phyloP scores from a whole-genome alignment of 2,329 filamentous ascomycete species.

The Aspergillus alliaceus region DNA sequence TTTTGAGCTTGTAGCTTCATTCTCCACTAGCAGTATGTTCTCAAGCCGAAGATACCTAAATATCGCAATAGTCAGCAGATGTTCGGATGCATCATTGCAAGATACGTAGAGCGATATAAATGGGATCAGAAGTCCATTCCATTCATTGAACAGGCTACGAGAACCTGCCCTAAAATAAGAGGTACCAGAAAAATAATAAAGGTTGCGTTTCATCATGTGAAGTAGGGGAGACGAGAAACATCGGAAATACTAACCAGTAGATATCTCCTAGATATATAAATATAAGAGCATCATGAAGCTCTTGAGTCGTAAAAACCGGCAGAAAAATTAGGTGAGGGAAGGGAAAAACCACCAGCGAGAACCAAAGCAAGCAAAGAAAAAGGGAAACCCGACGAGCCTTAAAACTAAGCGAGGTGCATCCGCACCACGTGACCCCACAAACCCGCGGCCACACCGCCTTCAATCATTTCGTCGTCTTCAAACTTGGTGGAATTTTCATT shows the following conservation, averaged over 20 bases:
- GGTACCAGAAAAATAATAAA: conserved; percentile 83
- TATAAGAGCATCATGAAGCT: background rate
- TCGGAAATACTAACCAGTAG: conserved; percentile 34
- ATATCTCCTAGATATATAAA: background rate
- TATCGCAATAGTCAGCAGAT: conserved; percentile 13
- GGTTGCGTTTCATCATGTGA: conserved; percentile 71
- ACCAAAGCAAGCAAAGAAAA: background rate
- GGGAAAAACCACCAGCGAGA: background rate
- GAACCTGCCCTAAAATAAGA: conserved; percentile 77
- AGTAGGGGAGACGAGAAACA: conserved; percentile 11
- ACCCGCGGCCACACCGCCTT: background rate
- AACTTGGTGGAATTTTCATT: background rate
- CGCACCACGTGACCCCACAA: conserved; percentile 7
- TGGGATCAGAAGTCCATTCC: conserved; percentile 79
- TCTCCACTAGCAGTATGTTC: background rate
- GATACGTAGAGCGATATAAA: background rate
- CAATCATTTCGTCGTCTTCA: background rate
- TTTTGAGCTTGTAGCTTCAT: background rate
- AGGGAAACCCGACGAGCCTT: background rate
- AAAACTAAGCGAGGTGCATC: conserved; percentile 7
- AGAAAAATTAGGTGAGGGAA: background rate
- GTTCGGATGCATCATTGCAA: conserved; percentile 5
- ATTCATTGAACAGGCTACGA: conserved; percentile 66
- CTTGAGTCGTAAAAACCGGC: background rate
- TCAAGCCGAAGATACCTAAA: background rate